Percentiles rank a stretch among this genome's conserved stretches.
These are phyloP conservation scores for Colletotrichum graminicola DNA, from an alignment of 2,329 filamentous ascomycete genomes.

Conservation along the genomic window DNA sequence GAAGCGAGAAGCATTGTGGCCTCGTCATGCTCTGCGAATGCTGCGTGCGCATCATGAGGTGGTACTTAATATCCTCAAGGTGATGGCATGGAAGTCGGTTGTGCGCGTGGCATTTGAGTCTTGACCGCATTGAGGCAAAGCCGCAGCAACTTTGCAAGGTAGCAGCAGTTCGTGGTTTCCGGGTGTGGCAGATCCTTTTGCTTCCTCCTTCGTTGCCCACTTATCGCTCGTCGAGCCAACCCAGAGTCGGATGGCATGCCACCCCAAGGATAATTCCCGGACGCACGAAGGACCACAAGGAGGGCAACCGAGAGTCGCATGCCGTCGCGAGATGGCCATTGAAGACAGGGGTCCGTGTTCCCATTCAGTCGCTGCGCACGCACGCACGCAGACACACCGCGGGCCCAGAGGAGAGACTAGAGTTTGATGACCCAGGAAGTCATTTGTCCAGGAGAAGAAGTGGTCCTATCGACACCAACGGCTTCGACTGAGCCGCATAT, in stretches of 20 bases:
- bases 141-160: constrained; percentile 35
- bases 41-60: constrained; percentile 17
- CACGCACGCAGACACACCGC: not conserved
- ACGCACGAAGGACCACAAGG: not conserved
- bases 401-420: not conserved
- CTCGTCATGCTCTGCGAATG: not conserved
- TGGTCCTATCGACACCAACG: not conserved
- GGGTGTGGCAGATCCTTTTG: constrained; percentile 29
- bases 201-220: constrained; percentile 10
- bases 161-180: constrained; percentile 13
- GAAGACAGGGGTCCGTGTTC: constrained; percentile 1
- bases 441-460: not conserved
- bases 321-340: not conserved
- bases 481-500: constrained; percentile 8
- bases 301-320: not conserved
- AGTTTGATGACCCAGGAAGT: not conserved
- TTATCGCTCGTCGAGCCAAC: constrained; percentile 17
- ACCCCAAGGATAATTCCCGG: not conserved
- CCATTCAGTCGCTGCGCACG: not conserved
- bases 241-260: constrained; percentile 10
- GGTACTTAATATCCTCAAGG: constrained; percentile 42
- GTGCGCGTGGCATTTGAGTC: constrained; percentile 25
- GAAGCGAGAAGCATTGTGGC: not conserved
- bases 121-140: constrained; percentile 36
- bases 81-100: constrained; percentile 29